Evolutionary conservation across 805 yeast genomes (phyloP), one percentile per base, ranked within the genome.

Genomic region (Candida sonorensis): DNA sequence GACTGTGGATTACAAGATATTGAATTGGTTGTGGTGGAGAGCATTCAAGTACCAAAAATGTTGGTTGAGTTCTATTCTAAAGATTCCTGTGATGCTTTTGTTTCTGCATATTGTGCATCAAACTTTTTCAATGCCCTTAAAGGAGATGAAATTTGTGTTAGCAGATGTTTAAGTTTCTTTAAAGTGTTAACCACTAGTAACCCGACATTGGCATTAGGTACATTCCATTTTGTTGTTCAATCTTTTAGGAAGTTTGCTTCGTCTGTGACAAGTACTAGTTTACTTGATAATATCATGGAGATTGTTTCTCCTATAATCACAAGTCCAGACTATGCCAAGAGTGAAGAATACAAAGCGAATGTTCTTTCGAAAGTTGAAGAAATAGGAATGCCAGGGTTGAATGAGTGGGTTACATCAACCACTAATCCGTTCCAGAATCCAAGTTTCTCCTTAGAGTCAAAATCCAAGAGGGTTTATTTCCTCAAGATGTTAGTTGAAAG

Each of bases 11-110:
- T 64, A 17, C 29, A 27, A 1, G 53, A 53, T 13, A 55, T 48
- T 8, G 65, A 61, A 7, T 40, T 53, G 37, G 36, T 59, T 3
- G 27, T 30, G 1, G 31, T 69, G 24, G 61, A 56, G 1, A 51
- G 53, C 10, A 47, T 51, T 14, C 52, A 48, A n/a, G 45, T 67
- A 8, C 77, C 78, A 8, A 46, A 49, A 17, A 52, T 33, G 53
- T 30, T 31, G 31, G 26, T 35, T 10, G 48, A 26, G 8, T 25
- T 31, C 10, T 41, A 25, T 29, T 30, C 16, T 10, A 14, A 25
- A 9, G 11, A 34, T 4, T 7, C 30, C 3, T 17, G 25, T 3
- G 43, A 37, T 23, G 45, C 45, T 24, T 41, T 34, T 26, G 44
- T 45, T 1, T 35, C 34, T 9, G 33, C 39, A 18, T 37, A 35